Conservation (phyloP, 345 rosid species). For the Eucalyptus cloeziana region DNA sequence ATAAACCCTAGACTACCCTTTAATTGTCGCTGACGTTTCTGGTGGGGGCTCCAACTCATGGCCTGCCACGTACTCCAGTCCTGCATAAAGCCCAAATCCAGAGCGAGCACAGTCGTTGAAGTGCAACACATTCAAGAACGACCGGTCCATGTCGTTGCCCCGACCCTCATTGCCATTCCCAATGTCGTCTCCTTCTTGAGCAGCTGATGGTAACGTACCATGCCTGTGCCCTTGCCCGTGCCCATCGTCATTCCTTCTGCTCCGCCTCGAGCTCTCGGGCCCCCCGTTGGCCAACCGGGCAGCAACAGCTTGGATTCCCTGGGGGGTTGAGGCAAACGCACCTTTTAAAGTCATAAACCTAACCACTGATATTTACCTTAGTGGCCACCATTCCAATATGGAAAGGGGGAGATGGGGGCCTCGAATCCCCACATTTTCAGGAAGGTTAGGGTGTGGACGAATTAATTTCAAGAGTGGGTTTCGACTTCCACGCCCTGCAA, state of each 20-base stretch:
- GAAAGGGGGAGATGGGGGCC: no score
- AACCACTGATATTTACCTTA: no score
- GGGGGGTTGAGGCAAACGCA: conserved; percentile 14
- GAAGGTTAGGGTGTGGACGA: no score
- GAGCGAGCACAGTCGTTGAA: background rate
- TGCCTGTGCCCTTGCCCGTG: background rate
- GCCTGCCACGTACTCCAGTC: background rate
- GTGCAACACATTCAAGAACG: conserved; percentile 20
- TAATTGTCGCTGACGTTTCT: background rate
- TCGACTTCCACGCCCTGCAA: no score
- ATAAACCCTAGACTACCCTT: background rate
- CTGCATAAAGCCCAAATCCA: conserved; percentile 8
- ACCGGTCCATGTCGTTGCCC: conserved; percentile 18
- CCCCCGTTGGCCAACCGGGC: conserved; percentile 26
- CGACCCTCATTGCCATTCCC: background rate
- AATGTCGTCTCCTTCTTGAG: background rate
- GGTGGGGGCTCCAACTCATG: background rate
- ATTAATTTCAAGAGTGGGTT: no score
- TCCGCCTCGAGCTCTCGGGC: background rate
- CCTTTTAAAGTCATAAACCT: no score
- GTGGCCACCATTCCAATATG: no score
- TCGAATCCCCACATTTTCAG: no score
- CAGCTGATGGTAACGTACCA: background rate
- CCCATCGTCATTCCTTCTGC: background rate
- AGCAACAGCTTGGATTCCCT: conserved; percentile 46